Base-by-base conservation (phyloP, 2,329 filamentous ascomycete species). In the Paramyrothecium sp. region DNA sequence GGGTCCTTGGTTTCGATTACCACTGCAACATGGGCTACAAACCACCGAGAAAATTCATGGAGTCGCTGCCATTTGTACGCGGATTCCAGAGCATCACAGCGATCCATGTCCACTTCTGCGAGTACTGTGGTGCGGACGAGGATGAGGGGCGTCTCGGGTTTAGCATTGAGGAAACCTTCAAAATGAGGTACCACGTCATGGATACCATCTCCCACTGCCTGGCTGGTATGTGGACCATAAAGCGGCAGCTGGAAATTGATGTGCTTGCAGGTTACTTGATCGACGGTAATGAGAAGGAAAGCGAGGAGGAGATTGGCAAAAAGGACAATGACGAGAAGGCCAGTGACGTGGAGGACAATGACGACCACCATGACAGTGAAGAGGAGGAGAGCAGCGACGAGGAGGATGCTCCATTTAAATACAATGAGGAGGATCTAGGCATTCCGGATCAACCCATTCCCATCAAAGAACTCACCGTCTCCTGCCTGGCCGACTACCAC, bases 201-300 rank as follows among this genome's bases (percentile, higher is more conserved):
- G 58, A 65, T 3, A 64, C 63, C 1, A 38, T 65, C 0, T 54
- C 51, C 2, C 55, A 61, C 19, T 65, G 63, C 17, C 41, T 61
- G 5, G 51, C 54, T 1, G 63, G 63, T 0, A 16, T 57, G 16
- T 65, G 63, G 61, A 62, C 57, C 0, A 3, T 44, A 4, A 49
- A 59, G 3, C 41, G 51, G 2, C 63, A 65, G 17, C 8, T 19
- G 0, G 8, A 54, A 7, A 63, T 63, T 1, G 57, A 49, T 41
- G 34, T 11, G 34, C 34, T 41, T 41, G 34, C 34, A n/a, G 34
- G 34, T 41, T 41, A 41, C 34, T 41, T 41, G 34, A 41, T 41
- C 34, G 34, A 41, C 11, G n/a, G 34, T n/a, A n/a, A 41, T 41
- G 34, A 41, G 34, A 41, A 41, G 34, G 34, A 41, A 41, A 41